Percentiles rank a stretch among this genome's conserved stretches.
Evolutionary conservation across 176 grass and related monocot species (phyloP).

Genomic region (Phragmites australis): DNA sequence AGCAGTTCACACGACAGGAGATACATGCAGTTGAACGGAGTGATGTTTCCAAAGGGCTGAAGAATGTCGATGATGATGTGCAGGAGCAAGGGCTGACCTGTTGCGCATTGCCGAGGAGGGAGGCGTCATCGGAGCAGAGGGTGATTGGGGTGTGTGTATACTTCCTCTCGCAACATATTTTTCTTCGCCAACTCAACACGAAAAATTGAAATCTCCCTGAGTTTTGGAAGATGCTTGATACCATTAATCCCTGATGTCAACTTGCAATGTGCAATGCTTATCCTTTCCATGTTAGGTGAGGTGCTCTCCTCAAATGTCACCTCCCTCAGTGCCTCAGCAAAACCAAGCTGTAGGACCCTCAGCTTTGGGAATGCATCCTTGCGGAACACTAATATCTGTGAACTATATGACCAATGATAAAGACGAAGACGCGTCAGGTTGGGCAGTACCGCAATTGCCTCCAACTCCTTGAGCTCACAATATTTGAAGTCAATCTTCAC

Average conservation of each 20-base stretch:
- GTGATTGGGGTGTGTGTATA: not conserved
- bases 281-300: not conserved
- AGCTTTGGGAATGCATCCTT: not conserved
- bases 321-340: fast-evolving
- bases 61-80: not conserved
- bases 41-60: no score
- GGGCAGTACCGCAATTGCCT: not conserved
- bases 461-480: not conserved
- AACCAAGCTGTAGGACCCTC: fast-evolving
- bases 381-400: not conserved
- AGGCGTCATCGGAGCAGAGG: no score
- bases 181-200: not conserved
- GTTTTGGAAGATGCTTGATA: conserved; percentile 5
- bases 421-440: not conserved
- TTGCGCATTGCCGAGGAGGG: not conserved
- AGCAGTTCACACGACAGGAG: no score
- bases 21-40: not conserved
- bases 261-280: fast-evolving
- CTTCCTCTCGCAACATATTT: not conserved
- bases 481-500: not conserved
- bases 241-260: not conserved
- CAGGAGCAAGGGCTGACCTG: not conserved
- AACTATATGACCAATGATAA: fast-evolving
- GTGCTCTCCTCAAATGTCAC: not conserved
- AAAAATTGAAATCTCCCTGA: not conserved